Evolutionary conservation across 148 eudicot genomes (phyloP).

Genomic region (Rhododendron griersonianum): DNA sequence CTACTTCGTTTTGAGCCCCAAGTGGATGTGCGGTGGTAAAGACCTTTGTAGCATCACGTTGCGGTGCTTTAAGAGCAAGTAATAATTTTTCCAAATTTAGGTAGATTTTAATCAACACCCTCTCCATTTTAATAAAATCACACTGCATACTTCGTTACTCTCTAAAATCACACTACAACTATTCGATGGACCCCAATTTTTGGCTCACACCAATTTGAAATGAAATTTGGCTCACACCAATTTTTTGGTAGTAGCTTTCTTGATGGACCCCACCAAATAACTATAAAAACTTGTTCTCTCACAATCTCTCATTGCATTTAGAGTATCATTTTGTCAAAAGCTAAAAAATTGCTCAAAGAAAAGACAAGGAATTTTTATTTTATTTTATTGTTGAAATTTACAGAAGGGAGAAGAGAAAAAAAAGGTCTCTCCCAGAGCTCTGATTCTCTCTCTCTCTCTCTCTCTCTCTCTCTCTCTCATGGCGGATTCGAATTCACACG

Average conservation of each 20-base stretch:
- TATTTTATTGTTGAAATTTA: neutral
- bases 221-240: neutral
- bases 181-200: too few relatives aligned
- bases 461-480: conserved; percentile 24
- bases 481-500: conserved; percentile 38
- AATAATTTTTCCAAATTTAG: too few relatives aligned
- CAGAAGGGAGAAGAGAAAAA: neutral
- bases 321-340: neutral
- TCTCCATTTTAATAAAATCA: too few relatives aligned
- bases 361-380: conserved; percentile 1
- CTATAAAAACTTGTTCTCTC: neutral
- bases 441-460: neutral
- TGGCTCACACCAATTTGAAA: too few relatives aligned
- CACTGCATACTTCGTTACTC: too few relatives aligned
- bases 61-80: too few relatives aligned
- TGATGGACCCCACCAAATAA: neutral
- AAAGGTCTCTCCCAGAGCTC: conserved; percentile 17
- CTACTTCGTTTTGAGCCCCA: too few relatives aligned
- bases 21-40: too few relatives aligned
- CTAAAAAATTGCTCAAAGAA: neutral
- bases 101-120: too few relatives aligned
- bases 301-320: neutral
- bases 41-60: too few relatives aligned
- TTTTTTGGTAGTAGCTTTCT: neutral
- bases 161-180: too few relatives aligned